These are phyloP conservation scores for Hysterangium stoloniferum DNA, from an alignment of 768 basidiomycete genomes.

Conservation along the genomic window DNA sequence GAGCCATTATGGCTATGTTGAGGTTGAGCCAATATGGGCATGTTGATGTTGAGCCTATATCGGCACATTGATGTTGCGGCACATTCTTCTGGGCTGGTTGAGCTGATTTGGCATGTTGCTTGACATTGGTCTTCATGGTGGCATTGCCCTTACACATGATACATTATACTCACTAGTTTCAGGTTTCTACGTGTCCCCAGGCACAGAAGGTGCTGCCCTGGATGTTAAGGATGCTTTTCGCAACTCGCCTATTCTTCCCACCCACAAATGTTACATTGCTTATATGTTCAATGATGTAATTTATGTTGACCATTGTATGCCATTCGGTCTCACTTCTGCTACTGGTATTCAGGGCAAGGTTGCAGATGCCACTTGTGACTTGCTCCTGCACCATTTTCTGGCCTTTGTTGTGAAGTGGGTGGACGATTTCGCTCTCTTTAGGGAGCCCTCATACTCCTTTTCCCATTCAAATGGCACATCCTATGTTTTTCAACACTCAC, in stretches of 20 bases:
- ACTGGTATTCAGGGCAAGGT: constrained; percentile 17
- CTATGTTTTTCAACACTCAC: no score
- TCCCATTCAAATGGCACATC: no score
- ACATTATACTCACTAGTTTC: no score
- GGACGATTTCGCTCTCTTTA: constrained; percentile 24
- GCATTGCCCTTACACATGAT: no score
- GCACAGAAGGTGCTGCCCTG: constrained; percentile 19
- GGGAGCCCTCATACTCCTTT: background rate
- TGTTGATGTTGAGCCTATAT: no score
- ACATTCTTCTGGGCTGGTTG: no score
- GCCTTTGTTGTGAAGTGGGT: constrained; percentile 21
- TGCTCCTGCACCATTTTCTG: constrained; percentile 3
- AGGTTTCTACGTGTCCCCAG: constrained; percentile 19
- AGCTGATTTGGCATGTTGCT: no score
- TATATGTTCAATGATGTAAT: constrained; percentile 5
- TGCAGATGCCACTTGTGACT: constrained; percentile 13
- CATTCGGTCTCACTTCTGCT: constrained; percentile 17
- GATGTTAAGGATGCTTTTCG: constrained; percentile 15
- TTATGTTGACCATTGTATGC: constrained; percentile 18
- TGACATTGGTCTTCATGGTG: no score
- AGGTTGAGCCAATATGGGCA: no score
- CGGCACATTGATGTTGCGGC: constrained; percentile 31
- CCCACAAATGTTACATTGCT: constrained; percentile 3
- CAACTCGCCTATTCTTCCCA: constrained; percentile 8
- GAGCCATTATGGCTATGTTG: constrained; percentile 27